Conservation (phyloP, 2,329 filamentous ascomycete species). For the Sordariomycetes sp. region DNA sequence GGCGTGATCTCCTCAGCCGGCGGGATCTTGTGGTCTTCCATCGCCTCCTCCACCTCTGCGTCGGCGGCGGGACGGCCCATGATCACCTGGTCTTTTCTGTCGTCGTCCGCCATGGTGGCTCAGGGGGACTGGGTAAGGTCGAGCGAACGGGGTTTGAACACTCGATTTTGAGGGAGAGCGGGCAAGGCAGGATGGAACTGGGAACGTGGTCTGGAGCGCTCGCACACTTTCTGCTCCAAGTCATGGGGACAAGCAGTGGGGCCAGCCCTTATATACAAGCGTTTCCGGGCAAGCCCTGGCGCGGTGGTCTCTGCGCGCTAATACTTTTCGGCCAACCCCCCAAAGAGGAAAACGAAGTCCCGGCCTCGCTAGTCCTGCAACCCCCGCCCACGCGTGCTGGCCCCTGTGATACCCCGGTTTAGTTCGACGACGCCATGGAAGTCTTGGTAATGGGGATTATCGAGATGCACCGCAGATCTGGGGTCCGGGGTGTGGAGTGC, state of each 20-base stretch:
- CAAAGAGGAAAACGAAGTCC: too few species aligned
- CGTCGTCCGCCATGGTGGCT: not conserved
- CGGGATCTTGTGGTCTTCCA: not conserved
- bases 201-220: not conserved
- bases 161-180: not conserved
- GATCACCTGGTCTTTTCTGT: not conserved
- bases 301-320: too few species aligned
- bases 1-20: conserved; percentile 5
- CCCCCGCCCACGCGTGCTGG: too few species aligned
- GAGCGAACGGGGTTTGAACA: not conserved
- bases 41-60: not conserved
- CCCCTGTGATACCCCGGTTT: not conserved
- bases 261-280: too few species aligned
- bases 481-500: not conserved
- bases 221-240: too few species aligned
- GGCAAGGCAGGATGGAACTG: not conserved
- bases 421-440: not conserved
- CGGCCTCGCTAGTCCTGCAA: too few species aligned
- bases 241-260: too few species aligned
- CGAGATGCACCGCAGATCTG: not conserved
- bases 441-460: not conserved
- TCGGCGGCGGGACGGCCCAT: not conserved
- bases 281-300: too few species aligned
- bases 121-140: not conserved
- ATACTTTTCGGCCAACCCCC: too few species aligned